Evolutionary conservation across 2,329 filamentous ascomycete species (phyloP).

Genomic region (Furcasterigmium sp.): DNA sequence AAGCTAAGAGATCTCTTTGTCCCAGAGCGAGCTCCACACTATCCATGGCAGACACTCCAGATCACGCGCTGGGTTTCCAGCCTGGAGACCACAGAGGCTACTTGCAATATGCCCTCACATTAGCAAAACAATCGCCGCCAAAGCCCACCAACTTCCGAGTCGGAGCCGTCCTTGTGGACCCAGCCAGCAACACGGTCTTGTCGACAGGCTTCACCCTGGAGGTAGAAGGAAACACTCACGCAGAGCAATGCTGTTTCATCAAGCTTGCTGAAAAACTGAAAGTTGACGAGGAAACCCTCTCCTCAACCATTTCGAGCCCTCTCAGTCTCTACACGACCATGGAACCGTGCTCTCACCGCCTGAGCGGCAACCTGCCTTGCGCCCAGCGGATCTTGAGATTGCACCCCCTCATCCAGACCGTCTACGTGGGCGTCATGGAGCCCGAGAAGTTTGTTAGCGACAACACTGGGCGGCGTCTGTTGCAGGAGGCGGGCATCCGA

Average conservation of each 20-base stretch:
- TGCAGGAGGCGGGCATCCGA: constrained; percentile 67
- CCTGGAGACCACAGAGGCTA: constrained; percentile 39
- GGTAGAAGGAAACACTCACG: constrained; percentile 87
- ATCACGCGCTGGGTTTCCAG: constrained; percentile 14
- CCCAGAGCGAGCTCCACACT: neutral
- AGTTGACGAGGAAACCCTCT: constrained; percentile 50
- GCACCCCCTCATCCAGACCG: constrained; percentile 59
- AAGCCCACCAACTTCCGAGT: constrained; percentile 91
- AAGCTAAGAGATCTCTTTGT: neutral
- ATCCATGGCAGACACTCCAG: constrained; percentile 2
- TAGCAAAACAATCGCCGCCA: constrained; percentile 74
- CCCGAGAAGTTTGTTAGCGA: constrained; percentile 84
- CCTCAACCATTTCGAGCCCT: constrained; percentile 42
- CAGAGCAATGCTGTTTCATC: constrained; percentile 84
- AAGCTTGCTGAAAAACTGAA: constrained; percentile 56
- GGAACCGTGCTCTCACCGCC: constrained; percentile 72
- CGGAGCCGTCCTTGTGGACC: constrained; percentile 76
- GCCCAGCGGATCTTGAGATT: constrained; percentile 71
- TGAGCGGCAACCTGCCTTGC: constrained; percentile 72
- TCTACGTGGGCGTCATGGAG: constrained; percentile 85
- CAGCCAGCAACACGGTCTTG: constrained; percentile 53
- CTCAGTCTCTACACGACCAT: constrained; percentile 84
- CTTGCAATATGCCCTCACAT: constrained; percentile 68
- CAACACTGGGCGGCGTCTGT: constrained; percentile 67
- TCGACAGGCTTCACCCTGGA: constrained; percentile 89